Evolutionary conservation across 2,329 filamentous ascomycete genomes (phyloP), one percentile per base, ranked within the genome.

Genomic region (Pseudocercospora crystallina): DNA sequence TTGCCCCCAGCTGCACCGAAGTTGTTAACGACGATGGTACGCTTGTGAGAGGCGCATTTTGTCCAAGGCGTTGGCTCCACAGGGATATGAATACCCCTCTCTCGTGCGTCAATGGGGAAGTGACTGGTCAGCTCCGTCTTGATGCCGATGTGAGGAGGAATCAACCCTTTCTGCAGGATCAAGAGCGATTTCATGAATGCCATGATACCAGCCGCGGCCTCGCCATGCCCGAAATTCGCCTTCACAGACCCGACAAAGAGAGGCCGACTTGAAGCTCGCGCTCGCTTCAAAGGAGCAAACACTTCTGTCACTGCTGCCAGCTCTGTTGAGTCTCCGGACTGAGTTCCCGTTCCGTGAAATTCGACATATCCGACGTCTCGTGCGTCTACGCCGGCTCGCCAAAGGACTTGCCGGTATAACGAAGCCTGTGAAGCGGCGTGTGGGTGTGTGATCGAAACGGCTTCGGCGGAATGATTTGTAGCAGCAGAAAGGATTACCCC

Each of bases 1-100:
- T 89, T 89, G 31, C 86, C 85, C 57, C 85, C 85, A 46, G 85
- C 83, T 5, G 85, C 86, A 56, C 80, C 81, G 64, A 87, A 88
- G 70, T 86, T 87, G 72, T 89, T 89, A 55, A 86, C 67, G 15
- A 74, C 66, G 0, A 74, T 71, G 5, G 68, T 65, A 2, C 78
- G 67, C 46, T 69, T 61, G 17, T 53, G 53, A 11, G 58, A 65
- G 2, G 44, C 45, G 11, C 39, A 44, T 1, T 62, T 56, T 2
- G 57, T 20, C 68, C 74, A 76, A 1, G 67, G 57, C 0, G 63
- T 79, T 43, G 74, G 64, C 56, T 82, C 71, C 54, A 79, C 75
- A 15, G 57, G 29, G 58, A 86, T 84, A 58, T 79, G 75, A 36
- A 85, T 75, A 33, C 82, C 81, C 29, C 82, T 75, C n/a, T 77